Evolutionary conservation across 2,329 filamentous ascomycete genomes (phyloP), one percentile per base, ranked within the genome.

Genomic region (Pseudohalonectria lignicola): DNA sequence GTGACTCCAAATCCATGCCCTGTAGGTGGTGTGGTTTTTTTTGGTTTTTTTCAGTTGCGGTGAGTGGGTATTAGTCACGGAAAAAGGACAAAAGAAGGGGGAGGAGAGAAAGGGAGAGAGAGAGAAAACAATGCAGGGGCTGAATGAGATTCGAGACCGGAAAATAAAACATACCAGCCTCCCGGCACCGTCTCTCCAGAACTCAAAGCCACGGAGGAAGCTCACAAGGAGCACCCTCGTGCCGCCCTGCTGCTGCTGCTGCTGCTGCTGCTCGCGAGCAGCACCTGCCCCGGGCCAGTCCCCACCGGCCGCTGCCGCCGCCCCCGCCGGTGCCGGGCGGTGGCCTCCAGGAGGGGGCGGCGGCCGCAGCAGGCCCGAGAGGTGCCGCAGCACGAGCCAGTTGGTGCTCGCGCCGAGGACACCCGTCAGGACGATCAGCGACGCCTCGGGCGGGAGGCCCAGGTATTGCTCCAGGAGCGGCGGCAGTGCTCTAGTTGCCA

Each of bases 211-310:
- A 43, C 85, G 72, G 59, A 94, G 63, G 60, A 92, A 94, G 62
- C 84, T 93, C 41, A 92, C 77, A 3, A 95, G 66, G 3, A 94
- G 67, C 1, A 95, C 71, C 36, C 64, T n/a, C n/a, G n/a, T n/a
- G n/a, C n/a, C n/a, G n/a, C n/a, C n/a, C n/a, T n/a, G n/a, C n/a
- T n/a, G n/a, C n/a, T n/a, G n/a, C n/a, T n/a, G n/a, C n/a, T n/a
- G n/a, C n/a, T n/a, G n/a, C n/a, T n/a, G n/a, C n/a, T n/a, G n/a
- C n/a, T n/a, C n/a, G n/a, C n/a, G n/a, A n/a, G n/a, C n/a, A n/a
- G n/a, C n/a, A n/a, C n/a, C n/a, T n/a, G n/a, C n/a, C n/a, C n/a
- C n/a, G n/a, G n/a, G n/a, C n/a, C n/a, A n/a, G n/a, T n/a, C n/a
- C n/a, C n/a, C n/a, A n/a, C n/a, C n/a, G n/a, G n/a, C n/a, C n/a